phyloP scores from a whole-genome alignment of 495 filamentous ascomycete species.

The Neurospora pannonica region DNA sequence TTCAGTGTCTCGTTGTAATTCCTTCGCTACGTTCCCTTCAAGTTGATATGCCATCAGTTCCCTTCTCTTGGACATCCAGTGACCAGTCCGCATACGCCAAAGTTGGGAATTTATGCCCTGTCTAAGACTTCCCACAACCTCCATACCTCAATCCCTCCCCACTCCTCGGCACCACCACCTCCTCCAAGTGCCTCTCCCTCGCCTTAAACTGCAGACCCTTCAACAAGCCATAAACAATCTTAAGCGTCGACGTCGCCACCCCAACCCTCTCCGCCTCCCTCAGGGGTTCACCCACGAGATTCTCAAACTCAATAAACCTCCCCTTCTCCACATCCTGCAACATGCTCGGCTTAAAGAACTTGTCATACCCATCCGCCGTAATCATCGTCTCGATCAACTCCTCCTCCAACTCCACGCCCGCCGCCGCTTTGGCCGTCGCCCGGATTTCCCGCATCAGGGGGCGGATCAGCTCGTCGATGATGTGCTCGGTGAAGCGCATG shows the following conservation, averaged over 20 bases:
- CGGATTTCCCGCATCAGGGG: slow-evolving; percentile 17
- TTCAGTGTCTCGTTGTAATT: neutral
- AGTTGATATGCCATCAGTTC: neutral
- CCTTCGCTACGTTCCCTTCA: neutral
- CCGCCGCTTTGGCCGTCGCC: slow-evolving; percentile 7
- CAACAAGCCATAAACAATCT: slow-evolving; percentile 31
- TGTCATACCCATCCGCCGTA: slow-evolving; percentile 26
- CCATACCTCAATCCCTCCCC: slow-evolving; percentile 7
- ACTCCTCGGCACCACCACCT: slow-evolving; percentile 2
- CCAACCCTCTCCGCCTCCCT: slow-evolving; percentile 33
- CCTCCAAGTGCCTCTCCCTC: slow-evolving; percentile 24
- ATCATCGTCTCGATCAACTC: slow-evolving; percentile 28
- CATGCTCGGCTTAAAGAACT: slow-evolving; percentile 39
- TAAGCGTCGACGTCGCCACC: slow-evolving; percentile 37
- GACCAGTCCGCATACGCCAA: neutral
- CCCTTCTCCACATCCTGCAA: slow-evolving; percentile 37
- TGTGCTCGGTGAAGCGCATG: slow-evolving; percentile 17
- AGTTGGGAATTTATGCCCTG: neutral
- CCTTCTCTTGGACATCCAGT: neutral
- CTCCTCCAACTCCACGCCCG: slow-evolving; percentile 24
- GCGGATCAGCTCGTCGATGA: slow-evolving; percentile 13
- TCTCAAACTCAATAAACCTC: slow-evolving; percentile 44
- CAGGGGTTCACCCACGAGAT: slow-evolving; percentile 44
- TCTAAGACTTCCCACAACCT: neutral
- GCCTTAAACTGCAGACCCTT: slow-evolving; percentile 34